Evolutionary conservation across 1,284 basidiomycete genomes (phyloP), one percentile per base, ranked within the genome.

Genomic region (Lentinula novae-zelandiae): DNA sequence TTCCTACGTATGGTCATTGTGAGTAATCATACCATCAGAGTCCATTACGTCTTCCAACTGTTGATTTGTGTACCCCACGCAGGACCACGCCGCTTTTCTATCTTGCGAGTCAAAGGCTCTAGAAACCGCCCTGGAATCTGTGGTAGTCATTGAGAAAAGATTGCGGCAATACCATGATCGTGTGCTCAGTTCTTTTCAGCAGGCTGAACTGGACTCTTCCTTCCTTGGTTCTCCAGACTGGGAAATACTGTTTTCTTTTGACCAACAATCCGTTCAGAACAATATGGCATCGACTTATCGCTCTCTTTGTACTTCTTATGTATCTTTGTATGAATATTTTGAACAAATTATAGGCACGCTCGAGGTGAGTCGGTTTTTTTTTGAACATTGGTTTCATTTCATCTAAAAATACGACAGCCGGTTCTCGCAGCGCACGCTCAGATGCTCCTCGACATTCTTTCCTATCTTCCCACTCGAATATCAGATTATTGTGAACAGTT

Each of bases 141-240:
- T 76, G 44, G 67, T 72, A 38, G 61, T 73, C 44, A 73, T 71
- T 53, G 69, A 70, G 49, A 66, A 68, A 2, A 68, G 70, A 13
- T 63, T 77, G 6, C 62, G 71, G 10, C 70, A 70, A 46, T 76
- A 76, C 57, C 76, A 77, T 57, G 70, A 72, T 31, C 64, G 68
- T 31, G 66, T 76, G 13, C 62, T 72, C 3, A 58, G 63, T 20
- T 61, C 63, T 39, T 62, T 75, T 12, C 66, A 69, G 36, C n/a
- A 31, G 59, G 65, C 38, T 59, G 15, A 22, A 7, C 13, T 34
- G n/a, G n/a, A n/a, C 8, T 66, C 31, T 36, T 52, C 10, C 27
- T 27, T 27, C 12, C 15, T 42, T 17, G 60, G 10, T 61, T 39
- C 46, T 10, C 70, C 71, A 57, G 60, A 67, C 12, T 77, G 75